Conservation (phyloP, 345 rosid genomes). For the Lepidium sativum region DNA sequence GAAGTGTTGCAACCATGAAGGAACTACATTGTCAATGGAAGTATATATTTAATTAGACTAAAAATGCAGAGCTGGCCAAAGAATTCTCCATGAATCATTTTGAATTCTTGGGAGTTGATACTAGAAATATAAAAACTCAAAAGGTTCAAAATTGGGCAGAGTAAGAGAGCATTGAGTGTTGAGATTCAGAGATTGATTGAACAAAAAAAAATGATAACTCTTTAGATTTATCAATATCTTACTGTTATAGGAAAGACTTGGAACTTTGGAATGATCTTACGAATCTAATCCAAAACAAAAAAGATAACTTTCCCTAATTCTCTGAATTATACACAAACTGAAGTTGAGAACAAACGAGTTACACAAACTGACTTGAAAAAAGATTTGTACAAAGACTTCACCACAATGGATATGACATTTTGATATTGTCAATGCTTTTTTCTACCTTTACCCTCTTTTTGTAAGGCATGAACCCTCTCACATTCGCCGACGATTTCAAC, state of each 20-base stretch:
- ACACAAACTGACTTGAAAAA: not conserved
- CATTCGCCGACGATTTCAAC: conserved; percentile 12
- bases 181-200: not conserved
- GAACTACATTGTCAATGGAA: no score
- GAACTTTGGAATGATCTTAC: not conserved
- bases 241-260: not conserved
- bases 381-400: conserved; percentile 8
- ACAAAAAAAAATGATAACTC: not conserved
- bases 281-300: not conserved
- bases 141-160: no score
- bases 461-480: conserved; percentile 60
- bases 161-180: no score
- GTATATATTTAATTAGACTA: no score
- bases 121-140: no score
- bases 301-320: conserved; percentile 1
- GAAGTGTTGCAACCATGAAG: no score
- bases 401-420: conserved; percentile 14
- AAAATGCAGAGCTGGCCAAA: no score
- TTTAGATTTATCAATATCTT: not conserved
- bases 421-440: conserved; percentile 10
- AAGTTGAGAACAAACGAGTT: conserved; percentile 14
- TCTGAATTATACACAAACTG: conserved; percentile 10
- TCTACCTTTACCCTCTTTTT: conserved; percentile 32
- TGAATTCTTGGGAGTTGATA: no score
- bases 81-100: no score